Evolutionary conservation across 1,284 basidiomycete species (phyloP), one percentile per base, ranked within the genome.

Genomic region (Leccinum solheimii): DNA sequence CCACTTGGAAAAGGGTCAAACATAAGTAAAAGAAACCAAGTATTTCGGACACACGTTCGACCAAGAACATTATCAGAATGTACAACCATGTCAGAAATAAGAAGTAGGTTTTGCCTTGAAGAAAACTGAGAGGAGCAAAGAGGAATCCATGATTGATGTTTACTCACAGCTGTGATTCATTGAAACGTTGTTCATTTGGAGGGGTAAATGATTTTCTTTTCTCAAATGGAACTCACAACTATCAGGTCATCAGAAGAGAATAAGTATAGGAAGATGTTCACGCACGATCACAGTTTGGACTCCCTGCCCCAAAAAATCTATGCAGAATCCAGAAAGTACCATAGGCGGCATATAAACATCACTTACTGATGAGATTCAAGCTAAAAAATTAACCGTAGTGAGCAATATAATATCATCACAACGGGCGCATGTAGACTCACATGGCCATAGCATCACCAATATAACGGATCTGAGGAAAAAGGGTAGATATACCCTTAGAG

Each of bases 11-110:
- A 3, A 9, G 1, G 14, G 16, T 68, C 26, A 69, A 13, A 0
- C 0, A 56, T 14, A 23, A 50, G 30, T 1, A 0, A 7, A 54
- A 27, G 13, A 11, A n/a, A 3, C 1, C 1, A 30, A 27, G 14
- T 3, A 16, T 5, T 9, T 26, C 5, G 5, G 13, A 53, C 69
- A 6, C 16, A 69, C 68, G 6, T 27, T 70, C 69, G 10, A 59
- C 62, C 16, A 65, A 13, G 27, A 59, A 51, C 5, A 58, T 11
- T 4, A 59, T 11, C 1, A 67, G 1, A 57, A 57, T 21, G 10
- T 23, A 45, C 3, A 57, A 13, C 55, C 52, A 62, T 9, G 30
- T 34, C 14, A 65, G 55, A 7, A 45, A 23, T 21, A 59, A 43
- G 45, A 68, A 60, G 56, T 58, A 64, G 6, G 30, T 5, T 8